These are phyloP conservation scores for Spatholobus suberectus DNA, from an alignment of 306 rosid genomes.

Conservation along the genomic window DNA sequence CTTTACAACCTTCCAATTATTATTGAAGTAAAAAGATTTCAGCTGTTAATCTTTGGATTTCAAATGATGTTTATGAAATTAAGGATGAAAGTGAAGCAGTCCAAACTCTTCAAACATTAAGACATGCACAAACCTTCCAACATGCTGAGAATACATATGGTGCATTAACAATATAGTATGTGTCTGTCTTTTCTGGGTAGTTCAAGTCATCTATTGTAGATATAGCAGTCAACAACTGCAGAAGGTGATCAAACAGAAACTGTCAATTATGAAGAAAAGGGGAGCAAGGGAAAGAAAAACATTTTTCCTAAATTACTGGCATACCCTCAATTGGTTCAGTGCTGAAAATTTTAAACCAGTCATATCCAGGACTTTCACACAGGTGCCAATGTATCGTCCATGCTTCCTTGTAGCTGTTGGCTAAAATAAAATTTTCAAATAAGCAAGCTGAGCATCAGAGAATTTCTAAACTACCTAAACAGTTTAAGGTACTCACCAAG, in stretches of 20 bases:
- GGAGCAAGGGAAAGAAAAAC: too few relatives aligned
- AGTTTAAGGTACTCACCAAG: slow-evolving; percentile 59
- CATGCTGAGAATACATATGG: slow-evolving; percentile 97
- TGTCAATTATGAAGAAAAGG: slow-evolving; percentile 41
- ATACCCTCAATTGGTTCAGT: slow-evolving; percentile 86
- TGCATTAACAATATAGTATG: slow-evolving; percentile 82
- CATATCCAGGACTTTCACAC: slow-evolving; percentile 94
- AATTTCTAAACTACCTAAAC: slow-evolving; percentile 22
- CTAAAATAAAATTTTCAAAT: slow-evolving; percentile 52
- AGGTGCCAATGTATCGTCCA: slow-evolving; percentile 79
- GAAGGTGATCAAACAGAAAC: slow-evolving; percentile 32
- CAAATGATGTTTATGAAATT: neutral
- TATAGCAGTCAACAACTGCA: slow-evolving; percentile 89
- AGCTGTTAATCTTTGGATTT: slow-evolving; percentile 29
- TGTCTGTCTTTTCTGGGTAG: slow-evolving; percentile 97
- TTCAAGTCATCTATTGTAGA: slow-evolving; percentile 94
- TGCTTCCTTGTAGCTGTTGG: slow-evolving; percentile 75
- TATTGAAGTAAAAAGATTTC: neutral
- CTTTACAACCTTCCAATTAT: slow-evolving; percentile 74
- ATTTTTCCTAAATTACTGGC: neutral
- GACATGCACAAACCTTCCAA: slow-evolving; percentile 83
- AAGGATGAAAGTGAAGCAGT: slow-evolving; percentile 7
- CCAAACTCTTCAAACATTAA: neutral
- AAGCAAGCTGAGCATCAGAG: slow-evolving; percentile 11
- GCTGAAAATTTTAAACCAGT: slow-evolving; percentile 91